Percentiles rank a stretch among this genome's conserved stretches.
These are phyloP conservation scores for Acacia confusa DNA, from an alignment of 306 rosid species.

Conservation along the genomic window DNA sequence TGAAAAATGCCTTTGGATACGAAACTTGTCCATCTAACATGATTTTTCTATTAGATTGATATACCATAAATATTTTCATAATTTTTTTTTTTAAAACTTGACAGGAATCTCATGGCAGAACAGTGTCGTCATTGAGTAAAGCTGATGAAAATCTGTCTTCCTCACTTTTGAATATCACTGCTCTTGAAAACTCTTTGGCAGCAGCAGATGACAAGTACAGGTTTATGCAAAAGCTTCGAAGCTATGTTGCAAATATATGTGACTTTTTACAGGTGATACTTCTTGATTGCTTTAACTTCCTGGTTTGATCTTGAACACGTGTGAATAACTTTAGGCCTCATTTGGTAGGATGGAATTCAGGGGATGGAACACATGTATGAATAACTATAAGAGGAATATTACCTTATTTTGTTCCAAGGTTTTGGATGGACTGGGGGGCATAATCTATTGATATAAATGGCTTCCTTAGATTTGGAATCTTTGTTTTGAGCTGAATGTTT, in stretches of 20 bases:
- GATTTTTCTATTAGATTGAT: constrained; percentile 16
- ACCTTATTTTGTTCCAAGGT: neutral
- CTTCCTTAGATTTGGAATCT: neutral
- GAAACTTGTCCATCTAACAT: constrained; percentile 11
- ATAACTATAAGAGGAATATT: neutral
- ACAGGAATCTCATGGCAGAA: constrained; percentile 86
- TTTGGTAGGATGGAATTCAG: neutral
- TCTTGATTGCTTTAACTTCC: constrained; percentile 21
- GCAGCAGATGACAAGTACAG: constrained; percentile 82
- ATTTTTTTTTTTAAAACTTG: neutral
- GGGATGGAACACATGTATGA: neutral
- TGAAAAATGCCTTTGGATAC: neutral
- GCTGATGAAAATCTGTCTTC: constrained; percentile 70
- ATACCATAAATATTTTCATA: neutral
- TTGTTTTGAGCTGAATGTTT: neutral
- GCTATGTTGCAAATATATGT: constrained; percentile 71
- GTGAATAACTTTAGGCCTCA: neutral
- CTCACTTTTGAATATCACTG: constrained; percentile 73
- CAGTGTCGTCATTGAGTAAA: constrained; percentile 56
- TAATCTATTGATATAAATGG: neutral
- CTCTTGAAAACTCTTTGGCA: constrained; percentile 67
- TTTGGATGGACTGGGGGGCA: neutral
- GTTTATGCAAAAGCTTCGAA: constrained; percentile 85
- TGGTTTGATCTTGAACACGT: constrained; percentile 18
- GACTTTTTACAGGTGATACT: constrained; percentile 81